Evolutionary conservation across 352 stramenopile species (phyloP), one percentile per base, ranked within the genome.

Genomic region (Globisporangium alternatum): DNA sequence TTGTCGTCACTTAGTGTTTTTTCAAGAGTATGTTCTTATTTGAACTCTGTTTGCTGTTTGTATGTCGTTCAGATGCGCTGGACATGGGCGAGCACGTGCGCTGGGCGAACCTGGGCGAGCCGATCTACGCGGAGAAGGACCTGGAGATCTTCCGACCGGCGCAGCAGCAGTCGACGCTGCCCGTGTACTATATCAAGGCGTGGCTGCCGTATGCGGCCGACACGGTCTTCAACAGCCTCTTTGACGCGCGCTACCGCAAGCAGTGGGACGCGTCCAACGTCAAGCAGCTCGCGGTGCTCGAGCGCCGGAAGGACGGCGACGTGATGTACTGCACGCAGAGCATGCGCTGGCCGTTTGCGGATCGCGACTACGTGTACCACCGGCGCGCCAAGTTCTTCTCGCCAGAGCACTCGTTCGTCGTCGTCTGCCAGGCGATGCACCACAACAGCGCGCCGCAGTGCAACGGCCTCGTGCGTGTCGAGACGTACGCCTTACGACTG

Each of bases 291-390:
- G 69, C 77, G 6, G 72, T 86, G 22, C 39, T 93, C 33, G 81
- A 90, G 35, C 70, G 66, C 6, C 62, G 78, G 48, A 60, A 69
- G 2, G 70, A 80, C 15, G 75, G 78, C 48, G 81, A 91, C 63
- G 72, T 93, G 37, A 76, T 93, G 66, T 91, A 93, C 62, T 86
- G 69, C 57, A 64, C 75, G 0, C 35, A 77, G 35, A 76, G 78
- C 25, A 57, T 91, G 52, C 80, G 80, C 53, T 93, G 85, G 85
- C 85, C 85, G 13, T 74, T 91, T 37, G 62, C 83, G 9, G 76
- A 81, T 55, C 83, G 85, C 6, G 85, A 94, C 66, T 94, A 94
- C 62, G 85, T 92, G n/a, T 94, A 86, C 65, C 68, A 79, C 56
- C 81, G 85, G 2, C 77, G 78, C 19, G 70, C 76, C 51, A 80